Evolutionary conservation across 2,329 filamentous ascomycete genomes (phyloP), one percentile per base, ranked within the genome.

Genomic region (Tolypocladium tundrense): DNA sequence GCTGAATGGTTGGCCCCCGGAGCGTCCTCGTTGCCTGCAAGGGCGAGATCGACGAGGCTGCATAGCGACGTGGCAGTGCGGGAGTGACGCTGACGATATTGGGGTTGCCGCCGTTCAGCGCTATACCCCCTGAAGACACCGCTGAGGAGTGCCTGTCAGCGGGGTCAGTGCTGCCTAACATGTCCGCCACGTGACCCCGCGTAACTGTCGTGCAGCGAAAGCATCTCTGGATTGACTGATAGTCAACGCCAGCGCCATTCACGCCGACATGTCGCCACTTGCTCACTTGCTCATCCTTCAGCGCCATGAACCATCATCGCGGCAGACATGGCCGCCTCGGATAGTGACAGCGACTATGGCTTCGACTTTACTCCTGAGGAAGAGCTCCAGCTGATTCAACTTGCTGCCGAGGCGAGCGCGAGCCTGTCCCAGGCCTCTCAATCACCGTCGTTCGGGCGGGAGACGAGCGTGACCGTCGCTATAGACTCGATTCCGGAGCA

Each of bases 311-410:
- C 39, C 37, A 24, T n/a, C 41, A 24, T 21, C 45, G 42, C 54
- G 37, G n/a, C 16, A 54, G 56, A 42, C 57, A 60, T 62, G 61
- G 48, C 54, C 24, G 54, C 51, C 27, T 39, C 53, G 5, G 71
- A 73, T 60, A 70, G 67, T 60, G 73, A 76, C 61, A 72, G 69
- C 62, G 75, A 79, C 50, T 80, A 76, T 66, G 75, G 71, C 58
- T 79, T 77, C 63, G 74, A 79, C 61, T 69, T 79, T 50, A 75
- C 76, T 3, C 61, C 67, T 1, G 77, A 80, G 35, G 78, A 81
- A 37, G 78, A 81, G 59, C 63, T 74, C 45, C 60, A 75, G 51
- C 64, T 79, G 19, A 64, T 69, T 56, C 59, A 72, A 54, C 65
- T 76, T 43, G 66, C 67, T 52, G 64, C 68, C 16, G 59, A 67